Percentiles rank a stretch among this genome's conserved stretches.
These are phyloP conservation scores for Benincasa hispida DNA, from an alignment of 306 rosid species.

Conservation along the genomic window DNA sequence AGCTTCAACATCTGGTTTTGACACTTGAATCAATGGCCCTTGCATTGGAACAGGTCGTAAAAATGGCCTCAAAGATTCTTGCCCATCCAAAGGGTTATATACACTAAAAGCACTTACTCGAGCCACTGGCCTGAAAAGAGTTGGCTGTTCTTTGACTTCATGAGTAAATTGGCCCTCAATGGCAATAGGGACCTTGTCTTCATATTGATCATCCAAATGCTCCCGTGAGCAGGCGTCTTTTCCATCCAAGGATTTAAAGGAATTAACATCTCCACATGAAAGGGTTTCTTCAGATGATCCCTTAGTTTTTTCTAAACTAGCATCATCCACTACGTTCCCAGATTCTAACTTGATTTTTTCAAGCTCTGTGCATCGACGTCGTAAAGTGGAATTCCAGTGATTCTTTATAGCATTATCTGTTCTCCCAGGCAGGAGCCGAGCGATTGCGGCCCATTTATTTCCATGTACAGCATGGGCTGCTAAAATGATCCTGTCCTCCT, in stretches of 20 bases:
- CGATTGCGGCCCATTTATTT: slow-evolving; percentile 89
- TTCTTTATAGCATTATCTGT: slow-evolving; percentile 88
- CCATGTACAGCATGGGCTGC: slow-evolving; percentile 86
- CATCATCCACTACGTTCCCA: slow-evolving; percentile 37
- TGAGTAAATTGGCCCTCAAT: slow-evolving; percentile 27
- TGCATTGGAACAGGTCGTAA: slow-evolving; percentile 48
- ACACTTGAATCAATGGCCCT: slow-evolving; percentile 45
- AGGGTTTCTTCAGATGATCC: slow-evolving; percentile 85
- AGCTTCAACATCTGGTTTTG: slow-evolving; percentile 40
- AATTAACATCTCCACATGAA: slow-evolving; percentile 71
- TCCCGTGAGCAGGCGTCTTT: slow-evolving; percentile 54
- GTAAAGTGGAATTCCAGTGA: slow-evolving; percentile 87
- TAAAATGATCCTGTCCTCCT: slow-evolving; percentile 76
- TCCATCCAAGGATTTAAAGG: slow-evolving; percentile 60
- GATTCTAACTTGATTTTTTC: slow-evolving; percentile 47
- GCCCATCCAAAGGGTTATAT: slow-evolving; percentile 39
- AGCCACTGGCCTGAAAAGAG: slow-evolving; percentile 59
- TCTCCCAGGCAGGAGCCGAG: slow-evolving; percentile 74
- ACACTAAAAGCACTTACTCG: slow-evolving; percentile 80
- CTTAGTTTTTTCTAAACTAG: slow-evolving; percentile 66
- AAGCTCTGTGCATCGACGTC: slow-evolving; percentile 50
- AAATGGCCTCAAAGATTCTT: slow-evolving; percentile 25
- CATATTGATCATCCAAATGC: slow-evolving; percentile 34
- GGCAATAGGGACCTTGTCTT: slow-evolving; percentile 25
- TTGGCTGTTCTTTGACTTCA: slow-evolving; percentile 45